phyloP scores from a whole-genome alignment of 192 early-diverging fungal species.

The Diversispora epigaea region DNA sequence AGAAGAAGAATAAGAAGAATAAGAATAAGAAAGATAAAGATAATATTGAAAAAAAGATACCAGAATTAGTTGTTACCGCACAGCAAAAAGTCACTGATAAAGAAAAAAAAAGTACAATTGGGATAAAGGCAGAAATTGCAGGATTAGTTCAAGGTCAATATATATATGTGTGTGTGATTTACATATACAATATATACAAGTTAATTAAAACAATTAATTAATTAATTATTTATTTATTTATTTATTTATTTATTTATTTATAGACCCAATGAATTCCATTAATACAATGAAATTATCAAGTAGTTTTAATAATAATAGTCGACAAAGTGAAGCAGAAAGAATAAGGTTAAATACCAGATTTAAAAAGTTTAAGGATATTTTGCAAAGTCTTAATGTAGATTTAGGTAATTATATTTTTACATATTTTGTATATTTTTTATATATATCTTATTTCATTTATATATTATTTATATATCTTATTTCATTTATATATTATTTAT shows the following conservation, averaged over 20 bases:
- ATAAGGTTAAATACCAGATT: slow-evolving; percentile 43
- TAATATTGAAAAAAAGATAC: background rate
- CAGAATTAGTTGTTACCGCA: background rate
- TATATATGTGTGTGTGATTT: background rate
- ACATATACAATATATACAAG: background rate
- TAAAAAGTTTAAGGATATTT: slow-evolving; percentile 50
- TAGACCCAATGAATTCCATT: slow-evolving; percentile 39
- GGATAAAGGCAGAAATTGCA: slow-evolving; percentile 17
- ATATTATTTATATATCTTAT: too few species aligned
- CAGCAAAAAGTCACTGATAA: background rate
- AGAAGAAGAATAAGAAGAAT: too few species aligned
- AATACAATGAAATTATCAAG: slow-evolving; percentile 39
- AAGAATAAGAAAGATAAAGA: too few species aligned
- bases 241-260: slow-evolving; percentile 23
- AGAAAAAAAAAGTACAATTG: background rate
- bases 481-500: too few species aligned
- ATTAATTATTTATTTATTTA: too few species aligned
- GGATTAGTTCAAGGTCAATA: slow-evolving; percentile 11
- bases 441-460: too few species aligned
- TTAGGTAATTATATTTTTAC: slow-evolving; percentile 43
- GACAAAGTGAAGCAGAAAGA: slow-evolving; percentile 36
- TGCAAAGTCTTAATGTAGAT: slow-evolving; percentile 64
- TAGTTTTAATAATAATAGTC: slow-evolving; percentile 23
- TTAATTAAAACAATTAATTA: background rate
- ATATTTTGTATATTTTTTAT: too few species aligned